Percentiles rank a stretch among this genome's conserved stretches.
Conservation (phyloP, 2,329 filamentous ascomycete species). For the Penicillium sp. region DNA sequence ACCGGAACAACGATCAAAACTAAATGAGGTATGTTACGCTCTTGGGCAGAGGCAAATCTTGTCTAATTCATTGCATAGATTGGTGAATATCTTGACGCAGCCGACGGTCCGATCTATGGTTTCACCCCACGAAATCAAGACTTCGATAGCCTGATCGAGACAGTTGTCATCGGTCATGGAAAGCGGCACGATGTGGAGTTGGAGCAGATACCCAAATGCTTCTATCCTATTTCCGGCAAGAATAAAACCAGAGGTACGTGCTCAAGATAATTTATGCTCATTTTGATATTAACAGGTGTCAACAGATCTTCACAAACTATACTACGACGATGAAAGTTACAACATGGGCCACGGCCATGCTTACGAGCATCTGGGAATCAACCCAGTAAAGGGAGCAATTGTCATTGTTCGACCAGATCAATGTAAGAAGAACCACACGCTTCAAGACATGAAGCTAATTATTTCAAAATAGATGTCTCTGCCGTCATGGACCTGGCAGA, state of each 20-base stretch:
- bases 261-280: constrained; percentile 6
- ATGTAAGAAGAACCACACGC: constrained; percentile 44
- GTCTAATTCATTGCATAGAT: constrained; percentile 30
- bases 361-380: constrained; percentile 59
- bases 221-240: constrained; percentile 59
- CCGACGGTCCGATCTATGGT: constrained; percentile 42
- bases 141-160: constrained; percentile 60
- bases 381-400: constrained; percentile 48
- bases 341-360: constrained; percentile 59
- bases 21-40: constrained; percentile 41
- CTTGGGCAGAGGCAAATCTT: not conserved
- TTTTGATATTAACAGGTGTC: not conserved
- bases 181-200: constrained; percentile 53
- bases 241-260: constrained; percentile 56
- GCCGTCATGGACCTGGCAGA: constrained; percentile 38
- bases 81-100: constrained; percentile 43
- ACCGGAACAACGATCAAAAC: constrained; percentile 24
- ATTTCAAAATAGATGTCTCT: constrained; percentile 38
- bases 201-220: constrained; percentile 57
- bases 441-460: not conserved
- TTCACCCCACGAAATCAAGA: constrained; percentile 50
- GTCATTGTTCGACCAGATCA: constrained; percentile 64
- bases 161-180: constrained; percentile 56
- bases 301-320: constrained; percentile 62
- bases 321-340: constrained; percentile 58